Base-by-base conservation (phyloP, 2,329 filamentous ascomycete genomes). In the Aureobasidium sp. region DNA sequence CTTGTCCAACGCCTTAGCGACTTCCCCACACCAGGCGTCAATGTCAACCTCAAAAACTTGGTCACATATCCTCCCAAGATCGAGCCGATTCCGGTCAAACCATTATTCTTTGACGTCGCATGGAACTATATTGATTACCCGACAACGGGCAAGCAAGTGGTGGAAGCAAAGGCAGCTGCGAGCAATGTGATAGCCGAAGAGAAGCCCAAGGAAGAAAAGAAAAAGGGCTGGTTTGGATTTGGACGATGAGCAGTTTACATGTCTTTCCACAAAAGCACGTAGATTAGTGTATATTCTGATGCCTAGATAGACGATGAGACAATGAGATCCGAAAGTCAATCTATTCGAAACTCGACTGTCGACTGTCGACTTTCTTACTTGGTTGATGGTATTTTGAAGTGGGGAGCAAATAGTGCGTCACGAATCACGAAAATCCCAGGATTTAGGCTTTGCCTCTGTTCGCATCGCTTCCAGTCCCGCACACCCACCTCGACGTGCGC, bases 121-220 rank as follows among this genome's bases (percentile, higher is more conserved):
- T 99, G 91, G 89, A 97, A 97, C 73, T 97, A 97, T 73, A 92
- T 99, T 65, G 86, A 91, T 53, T 99, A 99, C 71, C 91, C 92
- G 0, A 86, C 86, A 37, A 85, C 85, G 68, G 67, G 74, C 68
- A 74, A 63, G 63, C 69, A 67, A 61, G 67, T 64, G 6, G 66
- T 64, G 27, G 67, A 69, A 64, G 67, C 67, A 56, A 64, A 65
- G 52, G 64, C 58, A 48, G 59, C 65, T 14, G 66, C 67, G 42
- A 67, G 67, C 64, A 68, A 67, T 60, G 68, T 64, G 59, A 64
- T 53, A 31, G 62, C 68, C 61, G 56, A 67, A 70, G 64, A 68
- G 65, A n/a, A 64, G 64, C 45, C 64, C 14, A 68, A 71, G 63
- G 73, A 75, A 65, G 70, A 71, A 66, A 76, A 75, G 65, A 80